A percentile compares a stretch with the other conserved stretches of the same genome.
Evolutionary conservation across 805 yeast species (phyloP).

Genomic region (Ogataea neopini): DNA sequence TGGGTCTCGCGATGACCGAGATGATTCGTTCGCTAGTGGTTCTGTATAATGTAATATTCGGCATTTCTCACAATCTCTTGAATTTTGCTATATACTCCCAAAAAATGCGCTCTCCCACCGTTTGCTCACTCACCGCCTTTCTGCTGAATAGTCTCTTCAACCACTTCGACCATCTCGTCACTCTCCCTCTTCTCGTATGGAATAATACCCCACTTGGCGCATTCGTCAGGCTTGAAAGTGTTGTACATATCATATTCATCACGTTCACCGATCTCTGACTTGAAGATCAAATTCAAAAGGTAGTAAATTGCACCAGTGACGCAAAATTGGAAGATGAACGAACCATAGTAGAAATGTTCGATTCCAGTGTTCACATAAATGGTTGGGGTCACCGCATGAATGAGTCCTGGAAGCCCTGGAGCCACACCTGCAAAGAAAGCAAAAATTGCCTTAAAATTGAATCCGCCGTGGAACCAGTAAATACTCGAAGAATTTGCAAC

Average conservation of each 20-base stretch:
- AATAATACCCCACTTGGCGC: conserved; percentile 30
- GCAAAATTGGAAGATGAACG: conserved; percentile 43
- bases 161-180: conserved; percentile 1
- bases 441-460: conserved; percentile 68
- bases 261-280: conserved; percentile 34
- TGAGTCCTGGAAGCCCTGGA: conserved; percentile 53
- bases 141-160: conserved; percentile 4
- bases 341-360: conserved; percentile 44
- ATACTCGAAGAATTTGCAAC: conserved; percentile 38
- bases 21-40: too few species aligned
- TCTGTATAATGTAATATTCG: too few species aligned
- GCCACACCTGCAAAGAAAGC: conserved; percentile 44
- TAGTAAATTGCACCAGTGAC: conserved; percentile 41
- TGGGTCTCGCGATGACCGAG: too few species aligned
- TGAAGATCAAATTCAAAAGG: conserved; percentile 37
- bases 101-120: too few species aligned
- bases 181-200: conserved; percentile 4
- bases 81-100: too few species aligned
- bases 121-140: not conserved
- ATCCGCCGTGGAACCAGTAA: conserved; percentile 50
- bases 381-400: conserved; percentile 30
- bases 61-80: too few species aligned
- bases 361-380: conserved; percentile 40
- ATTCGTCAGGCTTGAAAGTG: conserved; percentile 34
- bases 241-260: conserved; percentile 27